Percentiles rank a stretch among this genome's conserved stretches.
Conservation (phyloP, 768 basidiomycete genomes). For the Leucocoprinus sp. region DNA sequence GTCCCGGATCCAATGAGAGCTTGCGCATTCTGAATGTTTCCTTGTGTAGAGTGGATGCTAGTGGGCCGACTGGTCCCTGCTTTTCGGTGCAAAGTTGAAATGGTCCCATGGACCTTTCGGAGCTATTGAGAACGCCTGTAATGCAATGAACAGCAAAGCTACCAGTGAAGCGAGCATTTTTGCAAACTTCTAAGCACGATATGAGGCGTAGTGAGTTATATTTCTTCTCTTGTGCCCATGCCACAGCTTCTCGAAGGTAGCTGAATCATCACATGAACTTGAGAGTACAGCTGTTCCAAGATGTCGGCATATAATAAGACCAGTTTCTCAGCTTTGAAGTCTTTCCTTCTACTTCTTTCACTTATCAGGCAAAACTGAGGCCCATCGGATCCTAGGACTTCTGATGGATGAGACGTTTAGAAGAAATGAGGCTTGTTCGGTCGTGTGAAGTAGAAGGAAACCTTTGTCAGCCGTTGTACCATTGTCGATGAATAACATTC, state of each 20-base stretch:
- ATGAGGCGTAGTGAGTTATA: neutral
- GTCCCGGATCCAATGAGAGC: neutral
- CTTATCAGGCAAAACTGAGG: too few relatives aligned
- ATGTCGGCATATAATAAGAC: neutral
- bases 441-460: neutral
- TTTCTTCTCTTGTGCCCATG: neutral
- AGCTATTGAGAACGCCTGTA: neutral
- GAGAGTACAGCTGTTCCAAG: neutral
- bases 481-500: too few relatives aligned
- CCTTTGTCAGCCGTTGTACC: too few relatives aligned
- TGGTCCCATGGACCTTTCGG: conserved; percentile 3
- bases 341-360: too few relatives aligned
- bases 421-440: too few relatives aligned
- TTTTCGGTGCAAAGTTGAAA: conserved; percentile 1
- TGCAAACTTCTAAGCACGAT: neutral
- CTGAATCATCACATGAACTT: too few relatives aligned
- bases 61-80: conserved; percentile 1
- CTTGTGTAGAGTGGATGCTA: neutral
- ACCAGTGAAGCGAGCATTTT: neutral
- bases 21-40: neutral
- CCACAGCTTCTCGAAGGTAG: too few relatives aligned
- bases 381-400: neutral
- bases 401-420: neutral
- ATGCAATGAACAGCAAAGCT: neutral
- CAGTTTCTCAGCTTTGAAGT: neutral